These are phyloP conservation scores for Penicillium argentinense DNA, from an alignment of 495 filamentous ascomycete species.

Conservation along the genomic window DNA sequence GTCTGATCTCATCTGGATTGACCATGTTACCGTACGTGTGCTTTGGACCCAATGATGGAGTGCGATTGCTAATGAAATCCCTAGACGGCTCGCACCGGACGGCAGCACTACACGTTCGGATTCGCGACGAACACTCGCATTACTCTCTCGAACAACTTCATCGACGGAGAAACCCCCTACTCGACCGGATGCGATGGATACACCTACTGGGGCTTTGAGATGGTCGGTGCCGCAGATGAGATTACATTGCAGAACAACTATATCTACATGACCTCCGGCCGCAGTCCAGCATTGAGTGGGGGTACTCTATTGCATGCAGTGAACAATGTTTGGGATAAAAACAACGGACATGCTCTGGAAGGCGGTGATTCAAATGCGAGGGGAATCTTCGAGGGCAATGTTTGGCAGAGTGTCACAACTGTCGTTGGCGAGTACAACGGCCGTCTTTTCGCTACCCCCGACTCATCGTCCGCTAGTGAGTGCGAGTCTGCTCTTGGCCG, in stretches of 20 bases:
- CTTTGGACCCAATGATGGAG: background rate
- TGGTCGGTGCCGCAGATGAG: constrained; percentile 42
- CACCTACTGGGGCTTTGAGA: constrained; percentile 48
- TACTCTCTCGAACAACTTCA: constrained; percentile 29
- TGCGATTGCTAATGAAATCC: background rate
- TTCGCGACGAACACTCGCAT: constrained; percentile 32
- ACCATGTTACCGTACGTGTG: constrained; percentile 22
- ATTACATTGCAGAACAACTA: constrained; percentile 48
- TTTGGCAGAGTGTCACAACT: background rate
- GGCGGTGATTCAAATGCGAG: background rate
- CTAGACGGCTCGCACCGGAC: constrained; percentile 45
- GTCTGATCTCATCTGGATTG: constrained; percentile 23
- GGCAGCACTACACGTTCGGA: constrained; percentile 43
- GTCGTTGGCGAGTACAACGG: background rate
- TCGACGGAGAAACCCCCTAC: constrained; percentile 44
- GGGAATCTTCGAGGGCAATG: constrained; percentile 14
- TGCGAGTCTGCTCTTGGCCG: background rate
- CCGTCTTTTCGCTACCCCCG: background rate
- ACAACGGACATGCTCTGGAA: constrained; percentile 15
- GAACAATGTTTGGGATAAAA: constrained; percentile 10
- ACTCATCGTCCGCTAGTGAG: background rate
- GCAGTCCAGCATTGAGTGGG: constrained; percentile 41
- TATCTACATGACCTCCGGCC: constrained; percentile 46
- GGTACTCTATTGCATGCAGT: constrained; percentile 37
- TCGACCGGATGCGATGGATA: constrained; percentile 45